Evolutionary conservation across 2,329 filamentous ascomycete species (phyloP), one percentile per base, ranked within the genome.

Genomic region (Venturia nashicola): DNA sequence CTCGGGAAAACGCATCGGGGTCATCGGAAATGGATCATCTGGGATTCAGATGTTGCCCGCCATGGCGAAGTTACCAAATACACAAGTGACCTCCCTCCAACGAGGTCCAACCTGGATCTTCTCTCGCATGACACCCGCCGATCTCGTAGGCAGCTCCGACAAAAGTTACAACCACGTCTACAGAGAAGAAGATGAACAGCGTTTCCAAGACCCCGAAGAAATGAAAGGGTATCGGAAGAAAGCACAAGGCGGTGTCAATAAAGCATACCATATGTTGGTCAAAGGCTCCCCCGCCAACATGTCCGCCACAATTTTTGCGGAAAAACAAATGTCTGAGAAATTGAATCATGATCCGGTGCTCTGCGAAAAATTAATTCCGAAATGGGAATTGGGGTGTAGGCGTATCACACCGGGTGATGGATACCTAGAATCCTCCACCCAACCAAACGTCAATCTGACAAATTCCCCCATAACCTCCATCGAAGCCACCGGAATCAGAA

Each of bases 381-480:
- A 69, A 5, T 80, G 78, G 65, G 72, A 75, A 0, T 75, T 75
- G 8, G 79, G 27, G 78, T 82, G 79, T 63, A 72, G 79, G 8
- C 73, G 80, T 1, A 67, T 80, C n/a, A 81, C 80, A 0, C 80
- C 80, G 0, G 80, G 79, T 0, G 77, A 77, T 23, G 79, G 80
- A 0, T 82, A 80, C 67, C 75, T 83, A 8, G 78, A 82, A 68
- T 77, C 80, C 2, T 70, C 80, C 11, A 71, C 72, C 3, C 62
- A 76, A n/a, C 70, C 72, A 0, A 80, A 78, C 65, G 75, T 27
- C 27, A 2, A 69, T 34, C 74, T 73, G 34, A 67, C 75, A 27
- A 27, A 76, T 12, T 66, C 67, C 0, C 65, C 69, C 8, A 74
- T 78, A 60, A 72, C 71, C 20, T 62, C 57, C 14, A 75, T 79